phyloP scores from a whole-genome alignment of 495 filamentous ascomycete species.

The Aspergillus mulundensis region DNA sequence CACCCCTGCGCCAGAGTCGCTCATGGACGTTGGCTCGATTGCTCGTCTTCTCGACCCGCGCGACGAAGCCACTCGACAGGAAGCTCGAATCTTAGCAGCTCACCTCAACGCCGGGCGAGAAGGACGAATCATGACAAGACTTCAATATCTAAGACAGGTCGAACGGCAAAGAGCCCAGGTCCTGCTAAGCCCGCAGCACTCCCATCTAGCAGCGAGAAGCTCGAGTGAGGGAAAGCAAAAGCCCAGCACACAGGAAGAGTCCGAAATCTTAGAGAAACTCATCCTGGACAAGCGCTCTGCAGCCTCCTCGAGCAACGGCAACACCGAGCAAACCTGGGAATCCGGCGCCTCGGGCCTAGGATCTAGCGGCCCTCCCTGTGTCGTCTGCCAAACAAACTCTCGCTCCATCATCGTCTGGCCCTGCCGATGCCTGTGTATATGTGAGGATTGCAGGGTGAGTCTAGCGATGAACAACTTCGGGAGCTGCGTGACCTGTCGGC shows the following conservation, averaged over 20 bases:
- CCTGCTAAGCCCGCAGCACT: constrained; percentile 46
- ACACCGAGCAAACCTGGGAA: constrained; percentile 50
- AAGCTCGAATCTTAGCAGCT: constrained; percentile 77
- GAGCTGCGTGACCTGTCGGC: constrained; percentile 88
- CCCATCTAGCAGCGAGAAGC: constrained; percentile 14
- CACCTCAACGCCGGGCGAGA: constrained; percentile 59
- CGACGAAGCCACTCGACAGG: constrained; percentile 68
- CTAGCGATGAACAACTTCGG: constrained; percentile 96
- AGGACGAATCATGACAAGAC: constrained; percentile 70
- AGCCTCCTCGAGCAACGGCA: constrained; percentile 11
- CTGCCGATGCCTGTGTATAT: constrained; percentile 87
- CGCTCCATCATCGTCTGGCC: constrained; percentile 94
- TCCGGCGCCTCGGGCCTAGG: constrained; percentile 68
- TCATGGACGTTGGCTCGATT: constrained; percentile 63
- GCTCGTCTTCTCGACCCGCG: constrained; percentile 81
- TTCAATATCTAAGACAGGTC: constrained; percentile 62
- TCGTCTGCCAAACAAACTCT: constrained; percentile 85
- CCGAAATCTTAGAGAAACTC: constrained; percentile 72
- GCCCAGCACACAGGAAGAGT: constrained; percentile 69
- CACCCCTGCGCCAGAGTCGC: constrained; percentile 57
- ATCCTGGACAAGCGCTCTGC: constrained; percentile 59
- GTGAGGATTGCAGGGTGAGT: constrained; percentile 90
- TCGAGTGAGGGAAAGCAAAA: constrained; percentile 28
- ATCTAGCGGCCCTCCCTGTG: constrained; percentile 76
- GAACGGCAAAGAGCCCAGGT: constrained; percentile 64